A percentile compares a stretch with the other conserved stretches of the same genome.
Evolutionary conservation across 768 basidiomycete species (phyloP).

Genomic region (Amanita exitialis): DNA sequence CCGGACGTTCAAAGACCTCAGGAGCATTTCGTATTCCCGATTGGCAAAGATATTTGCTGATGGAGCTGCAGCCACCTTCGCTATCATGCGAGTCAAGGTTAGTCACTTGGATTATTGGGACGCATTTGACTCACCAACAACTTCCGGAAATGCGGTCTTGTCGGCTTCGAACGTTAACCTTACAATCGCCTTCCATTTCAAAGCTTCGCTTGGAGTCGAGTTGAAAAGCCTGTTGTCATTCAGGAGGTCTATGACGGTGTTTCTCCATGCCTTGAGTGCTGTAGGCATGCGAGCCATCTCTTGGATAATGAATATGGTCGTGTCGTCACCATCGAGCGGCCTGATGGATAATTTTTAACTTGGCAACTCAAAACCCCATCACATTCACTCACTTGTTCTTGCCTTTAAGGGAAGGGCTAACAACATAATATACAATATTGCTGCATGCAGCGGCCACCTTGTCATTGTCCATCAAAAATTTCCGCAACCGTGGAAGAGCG

Average conservation of each 20-base stretch:
- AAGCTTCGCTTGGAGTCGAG: slow-evolving; percentile 42
- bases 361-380: no score
- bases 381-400: slow-evolving; percentile 48
- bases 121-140: slow-evolving; percentile 52
- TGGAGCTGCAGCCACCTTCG: slow-evolving; percentile 72
- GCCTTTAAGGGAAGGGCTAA: slow-evolving; percentile 72
- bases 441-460: slow-evolving; percentile 70
- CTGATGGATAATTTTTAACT: slow-evolving; percentile 21
- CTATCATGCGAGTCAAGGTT: slow-evolving; percentile 22
- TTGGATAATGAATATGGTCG: slow-evolving; percentile 54
- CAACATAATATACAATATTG: slow-evolving; percentile 77
- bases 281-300: slow-evolving; percentile 75
- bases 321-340: slow-evolving; percentile 70
- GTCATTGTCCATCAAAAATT: slow-evolving; percentile 78
- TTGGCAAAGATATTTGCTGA: slow-evolving; percentile 97
- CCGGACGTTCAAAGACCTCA: slow-evolving; percentile 79
- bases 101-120: slow-evolving; percentile 19
- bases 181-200: slow-evolving; percentile 69
- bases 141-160: slow-evolving; percentile 75
- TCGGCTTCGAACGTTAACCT: slow-evolving; percentile 78
- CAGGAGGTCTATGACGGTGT: slow-evolving; percentile 70
- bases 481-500: slow-evolving; percentile 66
- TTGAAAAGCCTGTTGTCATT: slow-evolving; percentile 86
- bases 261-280: slow-evolving; percentile 78
- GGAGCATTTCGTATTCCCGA: slow-evolving; percentile 85